Base-by-base conservation (phyloP, 768 basidiomycete species). In the Ramaria sp. region DNA sequence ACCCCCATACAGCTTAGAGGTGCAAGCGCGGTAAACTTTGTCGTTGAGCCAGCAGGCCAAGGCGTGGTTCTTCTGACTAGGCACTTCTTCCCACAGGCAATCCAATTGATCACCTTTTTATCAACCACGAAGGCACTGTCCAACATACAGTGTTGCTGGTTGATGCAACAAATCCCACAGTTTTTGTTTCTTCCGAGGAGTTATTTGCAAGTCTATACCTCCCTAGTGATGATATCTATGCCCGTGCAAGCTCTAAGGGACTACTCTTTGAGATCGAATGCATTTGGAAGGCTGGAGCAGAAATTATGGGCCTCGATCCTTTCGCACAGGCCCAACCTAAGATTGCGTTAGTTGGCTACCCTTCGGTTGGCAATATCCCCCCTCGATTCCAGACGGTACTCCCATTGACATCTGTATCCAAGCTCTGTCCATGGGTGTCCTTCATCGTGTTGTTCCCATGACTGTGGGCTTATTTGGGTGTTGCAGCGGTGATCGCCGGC, bases 91-190 rank as follows among this genome's bases (percentile, higher is more conserved):
- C 86, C 0, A 76, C 82, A 0, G 78, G 77, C 24, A 70, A 70
- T 13, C 66, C 81, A 0, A 57, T 67, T 5, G 78, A 84, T 59
- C 48, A 52, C 3, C 63, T 85, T 37, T 57, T 68, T 28, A 60
- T 77, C n/a, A 41, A 38, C n/a, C 53, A 52, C 22, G 48, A 63
- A 27, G 44, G 42, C 24, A 34, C 4, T 24, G 36, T 22, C 18
- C 54, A 60, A 36, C 55, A 77, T 50, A 65, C 63, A 39, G 73
- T 70, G 0, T 83, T 82, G 10, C 71, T 82, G 8, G 74, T 88
- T 12, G 85, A 88, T 61, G 84, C 84, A 1, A 82, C 85, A 15
- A 87, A 88, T 63, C 85, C 85, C 0, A 82, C 79, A 5, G 77
- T 88, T 15, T 81, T 88, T 66, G 71, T 86, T 59, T 52, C 66